Evolutionary conservation across 2,329 filamentous ascomycete species (phyloP), one percentile per base, ranked within the genome.

Genomic region (Fusarium chuoi): DNA sequence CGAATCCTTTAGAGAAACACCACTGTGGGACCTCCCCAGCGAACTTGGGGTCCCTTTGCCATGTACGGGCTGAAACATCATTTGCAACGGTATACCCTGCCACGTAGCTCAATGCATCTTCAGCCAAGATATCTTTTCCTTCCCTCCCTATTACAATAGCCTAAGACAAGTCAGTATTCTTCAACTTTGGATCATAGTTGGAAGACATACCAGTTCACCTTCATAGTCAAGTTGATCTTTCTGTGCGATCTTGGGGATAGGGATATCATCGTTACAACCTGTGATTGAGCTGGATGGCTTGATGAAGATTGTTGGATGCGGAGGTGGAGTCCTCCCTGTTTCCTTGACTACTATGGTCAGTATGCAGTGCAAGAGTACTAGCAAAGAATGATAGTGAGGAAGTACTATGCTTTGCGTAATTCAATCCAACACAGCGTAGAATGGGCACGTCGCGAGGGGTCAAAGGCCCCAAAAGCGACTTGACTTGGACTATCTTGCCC

Each of bases 1-100:
- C 68, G 14, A 71, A 71, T 1, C 64, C 60, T 36, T 71, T 71
- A 10, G 68, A 64, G 36, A 65, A 71, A 15, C 68, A 65, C 56
- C 60, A 68, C 33, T 71, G 68, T 3, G 64, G 60, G 15, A 64
- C 64, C 28, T 24, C 28, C 15, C 66, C 62, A 8, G 61, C 66
- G 13, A 58, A 66, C 14, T 28, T 41, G 15, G 51, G 62, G 22
- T 65, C 49, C 42, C 57, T 58, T 26, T 71, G 68, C 56, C 55
- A 69, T 11, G 51, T 58, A 13, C 68, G 51, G 5, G 60, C 51
- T 7, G 65, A 69, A 22, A 71, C 41, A 26, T 71, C 68, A 20
- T 71, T 71, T 6, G 60, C 65, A 46, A 62, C 44, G 3, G 68
- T 62, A 46, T 69, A 71, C 18, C 68, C 68, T 1, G 55, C 38